phyloP scores from a whole-genome alignment of 176 grass and related monocot genomes.

The Panicum miliaceum region DNA sequence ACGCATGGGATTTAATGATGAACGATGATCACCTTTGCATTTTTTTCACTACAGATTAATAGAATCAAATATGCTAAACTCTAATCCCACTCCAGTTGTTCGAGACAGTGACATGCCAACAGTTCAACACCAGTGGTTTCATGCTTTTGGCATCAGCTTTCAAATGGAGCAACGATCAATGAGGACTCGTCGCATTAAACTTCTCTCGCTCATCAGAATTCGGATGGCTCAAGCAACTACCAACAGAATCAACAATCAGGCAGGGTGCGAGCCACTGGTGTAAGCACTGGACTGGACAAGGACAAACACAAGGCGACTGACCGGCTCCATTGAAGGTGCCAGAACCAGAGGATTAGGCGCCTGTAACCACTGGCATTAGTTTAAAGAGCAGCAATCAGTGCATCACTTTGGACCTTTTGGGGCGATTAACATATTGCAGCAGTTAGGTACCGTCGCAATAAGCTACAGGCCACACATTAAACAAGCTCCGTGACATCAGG shows the following conservation, averaged over 20 bases:
- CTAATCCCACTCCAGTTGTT: neutral
- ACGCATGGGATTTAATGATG: slow-evolving; percentile 4
- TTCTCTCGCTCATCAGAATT: slow-evolving; percentile 12
- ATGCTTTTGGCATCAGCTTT: slow-evolving; percentile 20
- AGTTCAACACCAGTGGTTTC: slow-evolving; percentile 16
- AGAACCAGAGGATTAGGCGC: slow-evolving; percentile 34
- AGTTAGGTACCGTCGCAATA: slow-evolving; percentile 34
- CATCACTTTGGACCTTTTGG: slow-evolving; percentile 46
- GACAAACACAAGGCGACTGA: slow-evolving; percentile 45
- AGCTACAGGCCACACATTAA: slow-evolving; percentile 36
- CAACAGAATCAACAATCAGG: slow-evolving; percentile 17
- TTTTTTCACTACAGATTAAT: neutral
- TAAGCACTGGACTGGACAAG: slow-evolving; percentile 29
- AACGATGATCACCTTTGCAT: slow-evolving; percentile 17
- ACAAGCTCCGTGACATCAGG: slow-evolving; percentile 49
- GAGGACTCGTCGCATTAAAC: slow-evolving; percentile 1
- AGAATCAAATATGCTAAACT: neutral
- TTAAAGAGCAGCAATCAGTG: slow-evolving; percentile 42
- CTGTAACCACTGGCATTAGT: slow-evolving; percentile 46
- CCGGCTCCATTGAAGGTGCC: neutral
- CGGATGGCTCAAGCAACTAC: slow-evolving; percentile 7
- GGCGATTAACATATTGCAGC: slow-evolving; percentile 37
- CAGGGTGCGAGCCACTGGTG: slow-evolving; percentile 4
- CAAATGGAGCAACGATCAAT: slow-evolving; percentile 8
- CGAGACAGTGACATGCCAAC: slow-evolving; percentile 15